Percentiles rank a stretch among this genome's conserved stretches.
Conservation (phyloP, 495 filamentous ascomycete genomes). For the Aspergillus hancockii region DNA sequence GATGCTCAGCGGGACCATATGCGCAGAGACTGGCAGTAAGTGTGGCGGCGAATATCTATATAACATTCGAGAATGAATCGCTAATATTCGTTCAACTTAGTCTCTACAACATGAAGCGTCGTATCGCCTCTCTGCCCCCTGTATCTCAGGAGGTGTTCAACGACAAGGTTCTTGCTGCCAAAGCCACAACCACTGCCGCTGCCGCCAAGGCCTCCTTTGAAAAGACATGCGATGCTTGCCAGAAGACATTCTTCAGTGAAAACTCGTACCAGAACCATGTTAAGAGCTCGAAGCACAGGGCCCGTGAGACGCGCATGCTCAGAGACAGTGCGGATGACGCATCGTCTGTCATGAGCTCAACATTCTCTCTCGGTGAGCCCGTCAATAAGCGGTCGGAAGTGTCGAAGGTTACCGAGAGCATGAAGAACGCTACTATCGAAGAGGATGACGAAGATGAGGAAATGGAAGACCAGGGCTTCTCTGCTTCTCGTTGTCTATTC, state of each 20-base stretch:
- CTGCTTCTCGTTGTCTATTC: slow-evolving; percentile 78
- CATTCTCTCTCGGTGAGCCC: slow-evolving; percentile 86
- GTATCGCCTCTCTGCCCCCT: slow-evolving; percentile 87
- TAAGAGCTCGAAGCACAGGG: slow-evolving; percentile 85
- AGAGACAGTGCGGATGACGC: slow-evolving; percentile 60
- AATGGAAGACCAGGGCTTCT: slow-evolving; percentile 32
- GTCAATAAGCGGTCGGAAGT: slow-evolving; percentile 67
- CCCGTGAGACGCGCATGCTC: slow-evolving; percentile 55
- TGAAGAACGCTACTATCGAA: slow-evolving; percentile 71
- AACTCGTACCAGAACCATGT: slow-evolving; percentile 94
- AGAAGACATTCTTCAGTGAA: slow-evolving; percentile 92
- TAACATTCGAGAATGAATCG: background rate
- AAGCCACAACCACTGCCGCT: slow-evolving; percentile 77
- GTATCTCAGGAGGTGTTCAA: slow-evolving; percentile 91
- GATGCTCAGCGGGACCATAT: slow-evolving; percentile 95
- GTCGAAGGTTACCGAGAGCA: slow-evolving; percentile 73
- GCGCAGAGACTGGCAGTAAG: slow-evolving; percentile 98
- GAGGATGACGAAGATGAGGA: slow-evolving; percentile 46
- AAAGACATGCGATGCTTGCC: slow-evolving; percentile 76
- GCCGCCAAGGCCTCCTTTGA: slow-evolving; percentile 90
- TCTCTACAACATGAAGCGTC: slow-evolving; percentile 96
- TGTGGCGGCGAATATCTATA: slow-evolving; percentile 22
- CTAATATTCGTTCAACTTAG: slow-evolving; percentile 26
- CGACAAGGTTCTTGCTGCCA: slow-evolving; percentile 93
- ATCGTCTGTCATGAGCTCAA: slow-evolving; percentile 87